These are phyloP conservation scores for Malus domestica DNA, from an alignment of 306 rosid species.

Conservation along the genomic window ASM211411v1 NC_041802.1:29596001-29596500, in stretches of 20 bases:
- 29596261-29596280: constrained; percentile 68
- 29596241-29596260: constrained; percentile 56
- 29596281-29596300: constrained; percentile 44
- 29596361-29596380: constrained; percentile 66
- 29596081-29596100: neutral
- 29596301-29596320: constrained; percentile 27
- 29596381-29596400: constrained; percentile 60
- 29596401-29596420: constrained; percentile 53
- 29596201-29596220: constrained; percentile 53
- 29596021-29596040: neutral
- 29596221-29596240: constrained; percentile 83
- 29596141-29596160: neutral
- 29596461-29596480: constrained; percentile 29
- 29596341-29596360: constrained; percentile 38
- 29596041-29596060: neutral
- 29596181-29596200: constrained; percentile 26
- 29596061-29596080: neutral
- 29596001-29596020: neutral
- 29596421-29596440: constrained; percentile 18
- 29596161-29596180: neutral
- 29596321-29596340: constrained; percentile 27
- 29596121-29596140: neutral
- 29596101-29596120: neutral
- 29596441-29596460: constrained; percentile 15
- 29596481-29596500: constrained; percentile 44